A percentile compares a stretch with the other conserved stretches of the same genome.
phyloP scores from a whole-genome alignment of 2,329 filamentous ascomycete species.

The Graphilbum ipis-grandicollis region DNA sequence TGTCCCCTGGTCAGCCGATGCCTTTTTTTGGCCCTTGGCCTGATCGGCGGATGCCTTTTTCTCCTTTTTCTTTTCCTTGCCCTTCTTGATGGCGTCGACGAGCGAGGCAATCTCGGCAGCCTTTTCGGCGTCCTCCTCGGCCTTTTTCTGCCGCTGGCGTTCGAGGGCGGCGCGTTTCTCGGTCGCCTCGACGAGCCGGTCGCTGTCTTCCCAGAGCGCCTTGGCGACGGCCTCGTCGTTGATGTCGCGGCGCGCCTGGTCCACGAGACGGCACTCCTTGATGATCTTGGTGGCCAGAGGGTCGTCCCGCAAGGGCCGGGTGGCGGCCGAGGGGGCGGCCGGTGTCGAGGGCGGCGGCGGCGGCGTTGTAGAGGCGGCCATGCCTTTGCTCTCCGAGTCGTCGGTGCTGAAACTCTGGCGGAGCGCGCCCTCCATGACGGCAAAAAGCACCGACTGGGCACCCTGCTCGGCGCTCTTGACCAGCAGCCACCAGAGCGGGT shows the following conservation, averaged over 20 bases:
- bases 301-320: conserved; percentile 32
- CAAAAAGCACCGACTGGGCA: conserved; percentile 72
- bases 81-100: conserved; percentile 27
- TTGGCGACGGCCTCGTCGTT: conserved; percentile 65
- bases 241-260: conserved; percentile 55
- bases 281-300: conserved; percentile 34
- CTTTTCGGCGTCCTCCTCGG: conserved; percentile 16
- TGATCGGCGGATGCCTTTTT: too few relatives aligned
- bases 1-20: too few relatives aligned
- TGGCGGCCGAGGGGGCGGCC: not conserved
- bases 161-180: conserved; percentile 59
- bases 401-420: conserved; percentile 29
- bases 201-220: conserved; percentile 78
- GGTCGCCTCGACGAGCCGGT: conserved; percentile 61
- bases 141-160: conserved; percentile 17
- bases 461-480: conserved; percentile 73
- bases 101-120: conserved; percentile 20
- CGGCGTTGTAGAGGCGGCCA: too few relatives aligned
- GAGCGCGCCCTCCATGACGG: conserved; percentile 64
- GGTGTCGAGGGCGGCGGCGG: too few relatives aligned
- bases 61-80: conserved; percentile 18
- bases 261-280: conserved; percentile 74
- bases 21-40: not conserved
- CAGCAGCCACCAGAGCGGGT: conserved; percentile 70
- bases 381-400: not conserved